phyloP scores from a whole-genome alignment of 164 flowering plant genomes.

The Macadamia integrifolia region DNA sequence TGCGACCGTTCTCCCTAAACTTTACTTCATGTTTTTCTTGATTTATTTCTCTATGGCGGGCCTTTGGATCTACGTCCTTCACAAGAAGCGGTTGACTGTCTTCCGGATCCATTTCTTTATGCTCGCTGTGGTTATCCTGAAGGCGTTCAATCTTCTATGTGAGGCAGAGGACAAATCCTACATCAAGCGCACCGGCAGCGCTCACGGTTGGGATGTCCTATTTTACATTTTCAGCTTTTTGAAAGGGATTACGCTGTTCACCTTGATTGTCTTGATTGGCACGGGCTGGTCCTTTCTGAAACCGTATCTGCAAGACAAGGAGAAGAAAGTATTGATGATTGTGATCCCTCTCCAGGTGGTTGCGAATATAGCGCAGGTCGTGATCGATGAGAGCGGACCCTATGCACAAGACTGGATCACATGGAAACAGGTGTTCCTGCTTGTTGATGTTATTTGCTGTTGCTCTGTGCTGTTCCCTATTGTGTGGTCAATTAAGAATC shows the following conservation, averaged over 20 bases:
- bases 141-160: constrained; percentile 24
- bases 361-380: too few relatives aligned
- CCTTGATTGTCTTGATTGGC: constrained; percentile 13
- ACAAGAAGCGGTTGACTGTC: constrained; percentile 58
- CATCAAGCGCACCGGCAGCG: constrained; percentile 38
- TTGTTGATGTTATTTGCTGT: constrained; percentile 12
- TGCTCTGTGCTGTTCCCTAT: constrained; percentile 13
- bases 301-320: constrained; percentile 12
- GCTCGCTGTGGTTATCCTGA: constrained; percentile 67
- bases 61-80: constrained; percentile 52
- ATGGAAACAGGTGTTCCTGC: not conserved
- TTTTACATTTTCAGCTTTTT: constrained; percentile 12
- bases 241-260: constrained; percentile 12
- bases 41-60: constrained; percentile 40
- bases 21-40: constrained; percentile 69
- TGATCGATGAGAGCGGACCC: too few relatives aligned
- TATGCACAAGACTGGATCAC: too few relatives aligned
- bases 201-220: constrained; percentile 48
- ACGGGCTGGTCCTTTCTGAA: constrained; percentile 14
- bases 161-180: constrained; percentile 11
- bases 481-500: constrained; percentile 5
- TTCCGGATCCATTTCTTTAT: constrained; percentile 79
- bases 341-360: constrained; percentile 8
- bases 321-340: constrained; percentile 14
- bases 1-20: constrained; percentile 55